Conservation (phyloP, 768 basidiomycete genomes). For the Glaciozyma antarctica region DNA sequence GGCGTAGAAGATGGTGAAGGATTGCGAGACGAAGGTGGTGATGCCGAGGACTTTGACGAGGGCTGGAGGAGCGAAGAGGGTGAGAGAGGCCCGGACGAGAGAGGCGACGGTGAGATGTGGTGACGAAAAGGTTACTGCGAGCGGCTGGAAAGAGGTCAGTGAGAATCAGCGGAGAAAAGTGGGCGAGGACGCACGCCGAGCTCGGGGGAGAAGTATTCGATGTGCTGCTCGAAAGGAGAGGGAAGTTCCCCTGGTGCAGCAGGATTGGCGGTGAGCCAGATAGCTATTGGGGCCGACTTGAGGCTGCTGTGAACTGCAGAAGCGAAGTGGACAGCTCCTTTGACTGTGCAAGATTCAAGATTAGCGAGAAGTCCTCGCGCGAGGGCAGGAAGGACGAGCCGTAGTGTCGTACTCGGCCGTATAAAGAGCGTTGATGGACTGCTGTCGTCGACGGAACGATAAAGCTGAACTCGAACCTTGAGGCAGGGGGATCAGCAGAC, state of each 20-base stretch:
- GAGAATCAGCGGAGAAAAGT: background rate
- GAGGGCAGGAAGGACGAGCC: no score
- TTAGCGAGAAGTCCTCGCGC: no score
- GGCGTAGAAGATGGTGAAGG: conserved; percentile 10
- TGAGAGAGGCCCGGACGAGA: conserved; percentile 13
- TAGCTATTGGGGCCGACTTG: background rate
- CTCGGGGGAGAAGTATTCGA: background rate
- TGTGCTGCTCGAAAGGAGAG: conserved; percentile 16
- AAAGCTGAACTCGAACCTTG: background rate
- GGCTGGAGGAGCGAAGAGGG: conserved; percentile 14
- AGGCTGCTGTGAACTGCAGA: background rate
- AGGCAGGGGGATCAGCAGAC: background rate
- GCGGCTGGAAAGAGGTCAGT: conserved; percentile 6
- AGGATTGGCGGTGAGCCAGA: conserved; percentile 23
- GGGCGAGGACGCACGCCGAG: background rate
- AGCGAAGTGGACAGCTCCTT: conserved; percentile 14
- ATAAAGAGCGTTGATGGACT: background rate
- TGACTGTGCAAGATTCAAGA: background rate
- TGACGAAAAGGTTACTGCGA: conserved; percentile 18
- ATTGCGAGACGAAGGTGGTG: conserved; percentile 12
- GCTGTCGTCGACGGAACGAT: conserved; percentile 9
- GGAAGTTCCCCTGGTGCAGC: conserved; percentile 18
- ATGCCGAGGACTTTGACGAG: conserved; percentile 7
- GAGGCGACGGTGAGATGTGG: conserved; percentile 22
- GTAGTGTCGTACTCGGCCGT: conserved; percentile 9